phyloP scores from a whole-genome alignment of 2,329 filamentous ascomycete species.

The Pezicula rhizophila region DNA sequence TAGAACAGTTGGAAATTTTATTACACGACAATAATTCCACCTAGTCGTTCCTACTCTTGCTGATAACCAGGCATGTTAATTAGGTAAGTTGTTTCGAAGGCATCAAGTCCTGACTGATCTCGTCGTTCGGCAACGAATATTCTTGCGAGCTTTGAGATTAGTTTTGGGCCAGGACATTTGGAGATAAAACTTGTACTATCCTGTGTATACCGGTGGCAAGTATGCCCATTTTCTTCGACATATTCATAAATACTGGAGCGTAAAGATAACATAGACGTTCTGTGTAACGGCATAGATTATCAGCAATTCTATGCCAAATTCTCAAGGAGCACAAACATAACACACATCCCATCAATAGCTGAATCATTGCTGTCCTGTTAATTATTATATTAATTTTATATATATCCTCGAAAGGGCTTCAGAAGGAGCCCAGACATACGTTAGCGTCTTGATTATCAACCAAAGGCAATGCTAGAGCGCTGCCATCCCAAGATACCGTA shows the following conservation, averaged over 20 bases:
- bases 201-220: not conserved
- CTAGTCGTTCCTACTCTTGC: conserved; percentile 1
- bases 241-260: not conserved
- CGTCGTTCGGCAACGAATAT: conserved; percentile 1
- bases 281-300: not conserved
- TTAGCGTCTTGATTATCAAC: too few species aligned
- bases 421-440: too few species aligned
- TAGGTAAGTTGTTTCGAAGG: not conserved
- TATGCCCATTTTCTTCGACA: conserved; percentile 1
- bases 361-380: not conserved
- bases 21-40: not conserved
- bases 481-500: too few species aligned
- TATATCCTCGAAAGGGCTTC: too few species aligned
- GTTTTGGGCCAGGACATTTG: not conserved
- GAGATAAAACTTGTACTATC: not conserved
- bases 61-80: not conserved
- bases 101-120: not conserved
- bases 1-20: not conserved
- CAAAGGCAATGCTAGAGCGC: too few species aligned
- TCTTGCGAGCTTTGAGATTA: not conserved
- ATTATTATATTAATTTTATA: too few species aligned
- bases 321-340: not conserved
- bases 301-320: not conserved
- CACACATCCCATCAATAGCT: not conserved
- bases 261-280: not conserved